Base-by-base conservation (phyloP, 768 basidiomycete species). In the Mycena kentingensis region DNA sequence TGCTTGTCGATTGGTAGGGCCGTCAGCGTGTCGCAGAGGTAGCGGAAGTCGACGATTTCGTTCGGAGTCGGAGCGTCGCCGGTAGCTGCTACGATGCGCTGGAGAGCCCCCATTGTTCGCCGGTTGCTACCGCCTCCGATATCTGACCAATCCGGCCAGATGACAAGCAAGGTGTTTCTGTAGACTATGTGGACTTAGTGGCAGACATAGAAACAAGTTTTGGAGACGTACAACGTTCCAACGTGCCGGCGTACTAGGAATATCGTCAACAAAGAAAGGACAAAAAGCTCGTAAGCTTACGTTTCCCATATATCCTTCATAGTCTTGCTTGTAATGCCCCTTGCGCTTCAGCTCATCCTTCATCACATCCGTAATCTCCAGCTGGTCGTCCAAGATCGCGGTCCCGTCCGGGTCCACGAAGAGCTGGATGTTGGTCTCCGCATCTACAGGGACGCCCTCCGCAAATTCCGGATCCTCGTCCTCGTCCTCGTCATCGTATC, bases 251-350 rank as follows among this genome's bases (percentile, higher is more conserved):
- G 3, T 49, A 46, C 66, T 67, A 28, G 18, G 27, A 35, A 22
- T 11, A 49, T 37, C 12, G 42, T 37, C 31, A 46, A n/a, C n/a
- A 11, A 25, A 27, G 2, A 21, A 35, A 11, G 13, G 11, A 28
- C n/a, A 38, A 35, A 7, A 24, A 31, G 29, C 27, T n/a, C n/a
- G n/a, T 5, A 7, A 8, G 54, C 67, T 44, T 49, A 69, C 66
- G 50, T 66, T 67, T 12, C 66, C 67, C 52, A 50, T 57, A 36
- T 67, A 67, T 4, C 64, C 64, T 42, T 64, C 66, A 46, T 60
- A 67, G n/a, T 66, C 64, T 41, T 65, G 56, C 12, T 61, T 44
- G 28, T 67, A 62, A 16, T 57, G 55, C 1, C 16, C 46, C 11
- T 56, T 60, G 4, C 13, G 32, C 16, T 59, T 54, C 3, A 66